A percentile compares a stretch with the other conserved stretches of the same genome.
Evolutionary conservation across 495 filamentous ascomycete species (phyloP).

Genomic region (Daldinia childiae): DNA sequence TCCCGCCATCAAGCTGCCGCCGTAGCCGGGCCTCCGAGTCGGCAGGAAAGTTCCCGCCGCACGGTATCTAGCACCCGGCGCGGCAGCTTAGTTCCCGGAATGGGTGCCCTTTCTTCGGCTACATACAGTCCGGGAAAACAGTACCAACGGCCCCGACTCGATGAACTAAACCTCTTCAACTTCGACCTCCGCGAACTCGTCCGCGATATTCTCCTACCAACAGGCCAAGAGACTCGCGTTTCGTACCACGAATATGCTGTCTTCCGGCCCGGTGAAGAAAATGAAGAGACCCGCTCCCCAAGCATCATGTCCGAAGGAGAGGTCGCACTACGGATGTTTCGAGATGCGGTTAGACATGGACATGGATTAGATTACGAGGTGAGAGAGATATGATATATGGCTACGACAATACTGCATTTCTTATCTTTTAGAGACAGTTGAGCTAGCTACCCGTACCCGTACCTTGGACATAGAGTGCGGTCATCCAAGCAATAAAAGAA

Average conservation of each 20-base stretch:
- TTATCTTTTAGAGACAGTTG: conserved; percentile 1
- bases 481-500: neutral
- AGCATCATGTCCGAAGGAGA: conserved; percentile 46
- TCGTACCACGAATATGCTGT: conserved; percentile 50
- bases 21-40: conserved; percentile 32
- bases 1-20: conserved; percentile 34
- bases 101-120: conserved; percentile 26
- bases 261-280: conserved; percentile 32
- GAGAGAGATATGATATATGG: conserved; percentile 13
- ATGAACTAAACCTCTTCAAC: conserved; percentile 41
- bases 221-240: conserved; percentile 36
- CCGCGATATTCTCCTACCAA: conserved; percentile 29
- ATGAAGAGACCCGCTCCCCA: conserved; percentile 38
- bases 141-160: conserved; percentile 21
- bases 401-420: neutral
- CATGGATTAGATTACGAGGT: conserved; percentile 45
- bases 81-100: conserved; percentile 39
- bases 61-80: conserved; percentile 43
- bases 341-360: conserved; percentile 39
- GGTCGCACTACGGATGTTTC: conserved; percentile 42
- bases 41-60: conserved; percentile 31
- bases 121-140: conserved; percentile 11
- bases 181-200: conserved; percentile 43
- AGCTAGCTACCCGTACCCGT: neutral
- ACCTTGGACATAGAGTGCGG: neutral